phyloP scores from a whole-genome alignment of 495 filamentous ascomycete species.

The Thozetella sp. region DNA sequence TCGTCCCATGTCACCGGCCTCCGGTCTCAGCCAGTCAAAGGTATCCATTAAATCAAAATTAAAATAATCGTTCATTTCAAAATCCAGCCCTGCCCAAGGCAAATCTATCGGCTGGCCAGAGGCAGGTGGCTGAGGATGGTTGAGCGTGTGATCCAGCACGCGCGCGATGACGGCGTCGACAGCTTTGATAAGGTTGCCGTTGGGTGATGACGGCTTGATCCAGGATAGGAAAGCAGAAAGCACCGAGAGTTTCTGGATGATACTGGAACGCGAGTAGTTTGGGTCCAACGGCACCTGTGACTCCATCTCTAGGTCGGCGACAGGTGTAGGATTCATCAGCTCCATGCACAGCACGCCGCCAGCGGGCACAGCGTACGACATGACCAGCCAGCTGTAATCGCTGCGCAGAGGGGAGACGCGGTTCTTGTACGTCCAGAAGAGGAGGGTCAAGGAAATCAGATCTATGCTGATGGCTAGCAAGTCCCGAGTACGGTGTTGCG shows the following conservation, averaged over 20 bases:
- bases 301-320: slow-evolving; percentile 21
- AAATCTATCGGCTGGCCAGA: background rate
- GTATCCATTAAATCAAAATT: slow-evolving; percentile 30
- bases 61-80: slow-evolving; percentile 15
- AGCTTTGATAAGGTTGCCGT: slow-evolving; percentile 49
- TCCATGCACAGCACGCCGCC: slow-evolving; percentile 66
- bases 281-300: slow-evolving; percentile 30
- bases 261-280: slow-evolving; percentile 51
- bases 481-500: slow-evolving; percentile 36
- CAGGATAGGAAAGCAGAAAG: slow-evolving; percentile 59
- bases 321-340: slow-evolving; percentile 54
- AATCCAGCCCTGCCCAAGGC: slow-evolving; percentile 13
- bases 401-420: slow-evolving; percentile 46
- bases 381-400: slow-evolving; percentile 58
- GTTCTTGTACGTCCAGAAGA: slow-evolving; percentile 45
- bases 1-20: no score
- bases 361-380: slow-evolving; percentile 57
- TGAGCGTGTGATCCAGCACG: slow-evolving; percentile 46
- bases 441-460: slow-evolving; percentile 46
- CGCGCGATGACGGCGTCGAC: slow-evolving; percentile 39
- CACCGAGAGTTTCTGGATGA: slow-evolving; percentile 64
- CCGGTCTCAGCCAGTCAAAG: slow-evolving; percentile 27
- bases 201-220: slow-evolving; percentile 54
- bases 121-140: slow-evolving; percentile 4
- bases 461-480: slow-evolving; percentile 56